Evolutionary conservation across 1,139 yeast genomes (phyloP), one percentile per base, ranked within the genome.

Genomic region (Kazachstania sp.): DNA sequence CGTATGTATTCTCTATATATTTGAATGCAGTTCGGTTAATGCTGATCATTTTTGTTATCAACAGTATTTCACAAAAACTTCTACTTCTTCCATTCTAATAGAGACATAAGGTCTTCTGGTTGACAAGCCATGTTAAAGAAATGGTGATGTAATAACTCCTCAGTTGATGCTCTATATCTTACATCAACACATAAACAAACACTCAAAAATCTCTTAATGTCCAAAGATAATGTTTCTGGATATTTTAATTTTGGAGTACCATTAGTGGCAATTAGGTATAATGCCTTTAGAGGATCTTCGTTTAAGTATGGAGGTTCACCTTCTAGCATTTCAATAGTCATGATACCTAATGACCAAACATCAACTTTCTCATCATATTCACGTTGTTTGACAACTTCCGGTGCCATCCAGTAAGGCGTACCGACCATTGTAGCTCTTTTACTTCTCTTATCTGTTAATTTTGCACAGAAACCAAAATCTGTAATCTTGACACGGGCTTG

Each of bases 351-450:
- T 3, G 96, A 87, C 98, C 98, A 92, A 37, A 94, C 94, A 67
- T 92, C 98, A 20, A 92, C 97, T 66, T 92, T 92, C 56, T 86
- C 96, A 58, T 90, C 98, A 61, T 92, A 92, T 61, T 88, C 96
- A 67, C 88, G 87, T 60, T 90, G 97, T 67, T 88, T 86, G 46
- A 92, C 97, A 44, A 92, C 97, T 69, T 92, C 98, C 3, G 98
- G 98, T 0, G 98, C 98, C 98, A 92, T 92, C 98, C 98, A 92
- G 66, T 92, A 92, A 12, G 98, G 98, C 0, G 98, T 92, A 37
- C 98, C 98, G 4, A 90, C 98, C 97, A 92, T 88, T 0, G 98
- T 92, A 9, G 97, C 97, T 54, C 98, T 78, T 67, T 92, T 92
- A 54, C 84, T 84, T 68, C 94, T 80, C 64, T 87, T 92, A 54